Conservation (phyloP, 192 early-diverging fungal species). For the Entomortierella chlamydospora region DNA sequence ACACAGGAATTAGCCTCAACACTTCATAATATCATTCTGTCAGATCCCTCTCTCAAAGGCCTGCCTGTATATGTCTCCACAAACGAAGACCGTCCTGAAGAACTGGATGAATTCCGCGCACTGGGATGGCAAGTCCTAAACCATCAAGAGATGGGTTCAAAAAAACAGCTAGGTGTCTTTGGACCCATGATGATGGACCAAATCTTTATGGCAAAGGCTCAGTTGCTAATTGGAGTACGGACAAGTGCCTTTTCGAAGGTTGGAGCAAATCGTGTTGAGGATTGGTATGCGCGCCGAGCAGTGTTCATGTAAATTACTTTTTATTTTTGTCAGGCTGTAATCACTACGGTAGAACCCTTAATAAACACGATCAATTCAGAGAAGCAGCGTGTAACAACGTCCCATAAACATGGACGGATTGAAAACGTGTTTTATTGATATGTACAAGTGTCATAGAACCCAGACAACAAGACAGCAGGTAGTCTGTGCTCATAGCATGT, state of each 20-base stretch:
- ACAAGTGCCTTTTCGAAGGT: constrained; percentile 18
- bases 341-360: neutral
- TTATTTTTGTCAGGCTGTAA: too few species aligned
- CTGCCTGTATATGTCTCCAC: constrained; percentile 41
- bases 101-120: constrained; percentile 26
- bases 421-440: too few species aligned
- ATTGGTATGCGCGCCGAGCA: constrained; percentile 31
- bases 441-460: too few species aligned
- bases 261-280: constrained; percentile 29
- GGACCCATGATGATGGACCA: constrained; percentile 38
- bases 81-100: constrained; percentile 19
- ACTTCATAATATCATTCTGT: neutral
- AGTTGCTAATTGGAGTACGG: constrained; percentile 34
- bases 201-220: constrained; percentile 34
- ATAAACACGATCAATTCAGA: too few species aligned
- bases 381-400: too few species aligned
- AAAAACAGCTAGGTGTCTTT: constrained; percentile 14
- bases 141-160: constrained; percentile 16
- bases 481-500: too few species aligned
- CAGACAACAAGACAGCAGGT: too few species aligned
- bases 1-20: constrained; percentile 33
- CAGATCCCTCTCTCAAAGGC: constrained; percentile 7
- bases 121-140: constrained; percentile 46
- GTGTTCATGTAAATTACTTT: constrained; percentile 25
- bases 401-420: too few species aligned